Percentiles rank a stretch among this genome's conserved stretches.
Evolutionary conservation across 768 basidiomycete genomes (phyloP).

Genomic region (Paxillus ammoniavirescens): DNA sequence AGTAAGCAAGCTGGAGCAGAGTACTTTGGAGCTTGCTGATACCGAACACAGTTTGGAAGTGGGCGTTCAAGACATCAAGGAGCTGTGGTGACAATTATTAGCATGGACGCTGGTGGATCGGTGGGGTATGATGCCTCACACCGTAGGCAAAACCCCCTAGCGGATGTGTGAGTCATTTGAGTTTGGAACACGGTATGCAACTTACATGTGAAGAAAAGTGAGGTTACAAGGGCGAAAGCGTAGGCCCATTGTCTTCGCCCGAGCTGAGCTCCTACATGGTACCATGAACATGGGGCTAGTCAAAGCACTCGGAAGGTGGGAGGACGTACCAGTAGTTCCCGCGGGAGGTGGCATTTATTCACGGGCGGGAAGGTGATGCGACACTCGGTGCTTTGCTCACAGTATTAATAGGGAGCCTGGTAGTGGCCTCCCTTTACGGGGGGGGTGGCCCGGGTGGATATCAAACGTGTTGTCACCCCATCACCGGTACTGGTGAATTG

Average conservation of each 20-base stretch:
- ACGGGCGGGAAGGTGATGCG: neutral
- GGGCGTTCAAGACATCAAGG: slow-evolving; percentile 67
- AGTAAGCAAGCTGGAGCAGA: slow-evolving; percentile 72
- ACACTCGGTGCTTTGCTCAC: too few relatives aligned
- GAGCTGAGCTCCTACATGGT: slow-evolving; percentile 36
- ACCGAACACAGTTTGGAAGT: slow-evolving; percentile 69
- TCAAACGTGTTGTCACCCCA: too few relatives aligned
- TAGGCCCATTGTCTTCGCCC: slow-evolving; percentile 48
- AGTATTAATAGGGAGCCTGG: too few relatives aligned
- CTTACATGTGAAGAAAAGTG: slow-evolving; percentile 73
- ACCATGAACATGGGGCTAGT: neutral
- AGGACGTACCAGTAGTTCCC: slow-evolving; percentile 42
- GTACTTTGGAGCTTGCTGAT: slow-evolving; percentile 73
- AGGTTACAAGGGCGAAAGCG: slow-evolving; percentile 68
- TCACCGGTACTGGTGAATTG: too few relatives aligned
- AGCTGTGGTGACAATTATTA: slow-evolving; percentile 40
- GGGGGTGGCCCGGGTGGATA: too few relatives aligned
- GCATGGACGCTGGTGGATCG: neutral
- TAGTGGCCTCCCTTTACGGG: neutral
- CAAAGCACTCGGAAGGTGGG: neutral
- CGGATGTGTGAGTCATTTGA: neutral
- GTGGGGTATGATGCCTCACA: slow-evolving; percentile 32
- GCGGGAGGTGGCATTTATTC: slow-evolving; percentile 34
- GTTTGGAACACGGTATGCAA: neutral
- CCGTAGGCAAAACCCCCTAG: slow-evolving; percentile 70